These are phyloP conservation scores for Hyaloperonospora brassicae DNA, from an alignment of 352 stramenopile species.

Conservation along the genomic window DNA sequence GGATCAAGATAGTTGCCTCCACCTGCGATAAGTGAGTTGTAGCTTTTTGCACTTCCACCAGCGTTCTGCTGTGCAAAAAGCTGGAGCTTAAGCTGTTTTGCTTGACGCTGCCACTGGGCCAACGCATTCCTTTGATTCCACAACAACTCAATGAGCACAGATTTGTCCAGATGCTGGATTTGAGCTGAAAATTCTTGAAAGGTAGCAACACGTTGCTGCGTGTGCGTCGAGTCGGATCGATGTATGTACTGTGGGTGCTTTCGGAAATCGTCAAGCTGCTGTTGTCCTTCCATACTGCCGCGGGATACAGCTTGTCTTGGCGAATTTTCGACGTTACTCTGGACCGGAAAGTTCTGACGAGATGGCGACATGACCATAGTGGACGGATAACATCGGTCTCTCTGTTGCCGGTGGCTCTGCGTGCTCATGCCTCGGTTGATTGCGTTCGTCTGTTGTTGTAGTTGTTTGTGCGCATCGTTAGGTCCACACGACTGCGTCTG, in stretches of 20 bases:
- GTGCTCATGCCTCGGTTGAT: constrained; percentile 12
- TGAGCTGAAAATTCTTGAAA: constrained; percentile 62
- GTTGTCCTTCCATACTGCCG: constrained; percentile 20
- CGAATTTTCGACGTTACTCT: constrained; percentile 15
- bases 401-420: constrained; percentile 14
- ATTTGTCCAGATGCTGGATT: constrained; percentile 61
- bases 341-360: constrained; percentile 16
- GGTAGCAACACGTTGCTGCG: constrained; percentile 21
- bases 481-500: constrained; percentile 17
- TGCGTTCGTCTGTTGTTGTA: constrained; percentile 8
- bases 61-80: constrained; percentile 22
- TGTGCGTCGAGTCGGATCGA: constrained; percentile 25
- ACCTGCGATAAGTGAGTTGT: constrained; percentile 29
- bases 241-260: constrained; percentile 24
- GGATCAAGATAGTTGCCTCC: constrained; percentile 21
- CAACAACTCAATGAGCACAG: constrained; percentile 55
- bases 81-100: constrained; percentile 46
- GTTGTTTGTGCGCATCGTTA: constrained; percentile 15
- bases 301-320: constrained; percentile 8
- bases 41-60: constrained; percentile 19
- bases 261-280: constrained; percentile 12
- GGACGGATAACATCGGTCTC: constrained; percentile 14
- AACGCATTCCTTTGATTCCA: constrained; percentile 64
- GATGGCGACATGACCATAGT: constrained; percentile 11
- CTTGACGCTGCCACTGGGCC: constrained; percentile 50